Evolutionary conservation across 106 monocot genomes (phyloP).

Genomic region (Dactylorhiza incarnata): DNA sequence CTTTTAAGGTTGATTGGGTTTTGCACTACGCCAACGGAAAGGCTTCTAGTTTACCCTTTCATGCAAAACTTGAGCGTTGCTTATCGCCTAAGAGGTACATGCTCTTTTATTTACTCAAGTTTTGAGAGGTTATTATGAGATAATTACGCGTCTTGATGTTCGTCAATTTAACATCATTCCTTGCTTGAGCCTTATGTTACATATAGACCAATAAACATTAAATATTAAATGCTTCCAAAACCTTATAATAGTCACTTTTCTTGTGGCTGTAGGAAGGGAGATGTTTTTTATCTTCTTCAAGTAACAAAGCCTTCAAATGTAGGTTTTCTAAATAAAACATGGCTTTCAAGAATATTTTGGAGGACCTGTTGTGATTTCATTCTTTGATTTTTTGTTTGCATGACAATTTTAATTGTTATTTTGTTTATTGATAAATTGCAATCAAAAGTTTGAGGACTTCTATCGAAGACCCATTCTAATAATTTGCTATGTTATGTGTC

Average conservation of each 20-base stretch:
- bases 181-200: neutral
- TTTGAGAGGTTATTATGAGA: neutral
- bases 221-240: neutral
- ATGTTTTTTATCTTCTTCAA: neutral
- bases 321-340: neutral
- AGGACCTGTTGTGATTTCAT: neutral
- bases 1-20: constrained; percentile 61
- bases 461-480: neutral
- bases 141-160: neutral
- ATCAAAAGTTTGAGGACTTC: neutral
- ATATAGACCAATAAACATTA: neutral
- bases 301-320: neutral
- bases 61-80: constrained; percentile 76
- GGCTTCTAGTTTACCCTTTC: constrained; percentile 59
- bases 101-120: neutral
- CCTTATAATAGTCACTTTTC: neutral
- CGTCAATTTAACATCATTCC: neutral
- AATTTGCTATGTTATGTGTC: neutral
- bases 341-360: neutral
- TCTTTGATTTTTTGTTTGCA: neutral
- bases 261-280: neutral
- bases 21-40: constrained; percentile 57
- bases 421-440: neutral
- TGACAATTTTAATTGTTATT: neutral
- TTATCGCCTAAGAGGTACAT: constrained; percentile 55